Conservation (phyloP, 805 yeast species). For the Suhomyces tanzawaensis region DNA sequence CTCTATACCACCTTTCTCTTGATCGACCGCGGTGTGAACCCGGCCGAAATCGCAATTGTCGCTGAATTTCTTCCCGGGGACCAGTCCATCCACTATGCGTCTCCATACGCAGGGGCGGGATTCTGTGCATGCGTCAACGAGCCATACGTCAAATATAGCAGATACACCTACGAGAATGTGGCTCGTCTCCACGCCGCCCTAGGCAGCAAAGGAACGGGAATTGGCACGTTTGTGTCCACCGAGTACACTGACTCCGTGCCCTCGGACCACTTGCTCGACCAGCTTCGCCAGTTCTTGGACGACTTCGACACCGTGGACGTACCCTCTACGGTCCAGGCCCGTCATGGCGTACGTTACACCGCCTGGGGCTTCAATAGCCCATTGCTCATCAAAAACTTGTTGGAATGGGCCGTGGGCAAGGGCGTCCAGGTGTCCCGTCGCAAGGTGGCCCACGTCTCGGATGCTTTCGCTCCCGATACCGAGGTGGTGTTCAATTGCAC, state of each 20-base stretch:
- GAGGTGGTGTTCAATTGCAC: conserved; percentile 53
- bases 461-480: conserved; percentile 26
- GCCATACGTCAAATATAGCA: background rate
- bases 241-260: conserved; percentile 52
- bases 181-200: background rate
- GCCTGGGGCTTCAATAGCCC: conserved; percentile 67
- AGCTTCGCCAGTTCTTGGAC: background rate
- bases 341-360: conserved; percentile 48
- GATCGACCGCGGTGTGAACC: conserved; percentile 27
- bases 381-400: conserved; percentile 47
- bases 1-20: conserved; percentile 49
- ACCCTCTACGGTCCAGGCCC: conserved; percentile 24
- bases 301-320: conserved; percentile 9
- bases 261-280: conserved; percentile 29
- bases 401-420: conserved; percentile 24
- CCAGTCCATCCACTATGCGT: conserved; percentile 45
- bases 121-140: conserved; percentile 21
- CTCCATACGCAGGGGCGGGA: conserved; percentile 80
- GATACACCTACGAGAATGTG: background rate
- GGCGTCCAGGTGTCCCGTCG: conserved; percentile 34
- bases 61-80: conserved; percentile 46
- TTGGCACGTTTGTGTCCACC: conserved; percentile 46
- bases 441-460: conserved; percentile 38
- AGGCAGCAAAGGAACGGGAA: conserved; percentile 32
- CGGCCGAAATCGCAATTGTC: conserved; percentile 38